Percentiles rank a stretch among this genome's conserved stretches.
Conservation (phyloP, 1,139 yeast genomes). For the Saccharomyces pastorianus region DNA sequence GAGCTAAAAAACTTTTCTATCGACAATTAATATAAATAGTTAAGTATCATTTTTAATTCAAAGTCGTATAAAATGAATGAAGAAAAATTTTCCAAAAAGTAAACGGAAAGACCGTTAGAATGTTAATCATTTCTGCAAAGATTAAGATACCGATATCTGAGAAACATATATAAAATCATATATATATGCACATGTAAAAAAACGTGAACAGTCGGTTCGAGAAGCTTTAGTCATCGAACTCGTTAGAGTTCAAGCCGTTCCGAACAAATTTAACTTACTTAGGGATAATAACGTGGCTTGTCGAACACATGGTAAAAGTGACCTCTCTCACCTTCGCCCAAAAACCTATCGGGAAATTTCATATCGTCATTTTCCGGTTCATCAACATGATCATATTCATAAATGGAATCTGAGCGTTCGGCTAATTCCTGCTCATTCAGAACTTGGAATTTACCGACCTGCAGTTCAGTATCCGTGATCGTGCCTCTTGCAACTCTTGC, state of each 20-base stretch:
- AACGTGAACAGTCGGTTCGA: no score
- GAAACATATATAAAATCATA: not conserved
- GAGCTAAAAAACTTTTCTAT: conserved; percentile 10
- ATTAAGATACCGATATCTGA: not conserved
- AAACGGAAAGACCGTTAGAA: not conserved
- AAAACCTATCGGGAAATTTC: conserved; percentile 73
- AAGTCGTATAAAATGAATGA: not conserved
- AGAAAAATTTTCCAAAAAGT: not conserved
- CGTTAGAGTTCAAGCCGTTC: no score
- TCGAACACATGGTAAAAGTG: conserved; percentile 92
- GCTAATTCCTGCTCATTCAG: conserved; percentile 38
- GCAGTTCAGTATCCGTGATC: conserved; percentile 93
- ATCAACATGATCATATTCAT: conserved; percentile 47
- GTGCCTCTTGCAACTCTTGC: conserved; percentile 91
- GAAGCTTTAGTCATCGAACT: conserved; percentile 13
- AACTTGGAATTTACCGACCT: conserved; percentile 82
- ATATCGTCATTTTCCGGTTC: conserved; percentile 49
- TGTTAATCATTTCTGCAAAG: not conserved
- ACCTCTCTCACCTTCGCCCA: conserved; percentile 92
- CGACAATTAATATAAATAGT: not conserved
- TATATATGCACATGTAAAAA: no score
- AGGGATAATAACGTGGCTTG: conserved; percentile 60
- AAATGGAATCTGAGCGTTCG: conserved; percentile 39
- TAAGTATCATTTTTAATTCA: not conserved
- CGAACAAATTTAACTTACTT: no score